Conservation (phyloP, 2,329 filamentous ascomycete genomes). For the Nothophoma quercina region DNA sequence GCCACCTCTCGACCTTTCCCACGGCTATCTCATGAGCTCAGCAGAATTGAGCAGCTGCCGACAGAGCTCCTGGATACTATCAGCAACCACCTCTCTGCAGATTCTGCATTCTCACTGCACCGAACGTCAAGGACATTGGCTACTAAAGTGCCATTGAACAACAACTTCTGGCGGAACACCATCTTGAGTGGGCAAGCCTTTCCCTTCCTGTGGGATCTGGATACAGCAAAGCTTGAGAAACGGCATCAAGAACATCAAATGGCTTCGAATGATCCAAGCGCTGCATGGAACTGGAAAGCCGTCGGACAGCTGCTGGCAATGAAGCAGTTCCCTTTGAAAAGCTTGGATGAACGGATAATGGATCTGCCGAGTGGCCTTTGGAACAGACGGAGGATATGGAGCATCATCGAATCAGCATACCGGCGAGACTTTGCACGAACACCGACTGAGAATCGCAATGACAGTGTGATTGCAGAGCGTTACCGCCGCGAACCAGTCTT, state of each 20-base stretch:
- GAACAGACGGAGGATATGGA: conserved; percentile 41
- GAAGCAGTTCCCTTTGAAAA: conserved; percentile 21
- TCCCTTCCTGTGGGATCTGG: conserved; percentile 37
- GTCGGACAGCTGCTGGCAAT: conserved; percentile 25
- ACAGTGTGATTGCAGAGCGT: neutral
- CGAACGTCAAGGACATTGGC: conserved; percentile 29
- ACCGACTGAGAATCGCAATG: neutral
- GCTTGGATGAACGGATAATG: conserved; percentile 17
- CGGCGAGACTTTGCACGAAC: neutral
- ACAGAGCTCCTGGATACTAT: conserved; percentile 7
- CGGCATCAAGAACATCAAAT: conserved; percentile 1
- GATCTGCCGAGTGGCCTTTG: conserved; percentile 30
- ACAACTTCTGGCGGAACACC: conserved; percentile 35
- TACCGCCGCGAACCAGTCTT: conserved; percentile 9
- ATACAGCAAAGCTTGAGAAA: conserved; percentile 19
- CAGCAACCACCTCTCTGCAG: conserved; percentile 21
- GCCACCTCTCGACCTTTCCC: no score
- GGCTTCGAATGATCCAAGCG: neutral
- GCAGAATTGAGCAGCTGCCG: conserved; percentile 6
- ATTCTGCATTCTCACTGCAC: conserved; percentile 28
- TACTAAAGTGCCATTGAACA: conserved; percentile 27
- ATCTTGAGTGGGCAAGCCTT: conserved; percentile 30
- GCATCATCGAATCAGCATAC: conserved; percentile 27
- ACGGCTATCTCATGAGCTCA: neutral
- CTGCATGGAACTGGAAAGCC: conserved; percentile 27